phyloP scores from a whole-genome alignment of 371 early-diverging fungal genomes.

The Mortierella sp. region DNA sequence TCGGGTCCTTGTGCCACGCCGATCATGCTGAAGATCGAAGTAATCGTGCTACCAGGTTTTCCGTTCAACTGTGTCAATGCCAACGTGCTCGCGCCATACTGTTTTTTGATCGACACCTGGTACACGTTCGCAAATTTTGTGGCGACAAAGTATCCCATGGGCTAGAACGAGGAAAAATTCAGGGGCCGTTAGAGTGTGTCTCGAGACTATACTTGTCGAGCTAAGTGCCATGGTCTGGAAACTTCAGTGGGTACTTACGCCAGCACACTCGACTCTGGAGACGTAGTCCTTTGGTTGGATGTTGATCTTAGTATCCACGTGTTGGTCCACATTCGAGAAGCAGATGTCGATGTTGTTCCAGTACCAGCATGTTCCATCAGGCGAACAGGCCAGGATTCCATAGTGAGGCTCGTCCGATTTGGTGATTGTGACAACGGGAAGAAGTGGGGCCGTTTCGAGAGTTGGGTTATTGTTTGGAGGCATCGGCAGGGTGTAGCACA shows the following conservation, averaged over 20 bases:
- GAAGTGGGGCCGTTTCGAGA: slow-evolving; percentile 17
- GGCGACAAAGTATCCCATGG: slow-evolving; percentile 44
- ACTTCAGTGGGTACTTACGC: slow-evolving; percentile 34
- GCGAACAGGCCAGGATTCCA: slow-evolving; percentile 46
- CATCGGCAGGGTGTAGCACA: slow-evolving; percentile 53
- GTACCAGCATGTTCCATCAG: slow-evolving; percentile 53
- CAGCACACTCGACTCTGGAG: slow-evolving; percentile 38
- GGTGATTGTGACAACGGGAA: slow-evolving; percentile 47
- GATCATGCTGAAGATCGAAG: slow-evolving; percentile 44
- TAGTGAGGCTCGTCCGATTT: slow-evolving; percentile 38
- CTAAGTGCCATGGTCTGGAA: neutral
- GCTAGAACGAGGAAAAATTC: slow-evolving; percentile 14
- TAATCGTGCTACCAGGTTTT: slow-evolving; percentile 28
- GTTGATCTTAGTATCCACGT: slow-evolving; percentile 34
- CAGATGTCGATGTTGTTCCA: slow-evolving; percentile 53
- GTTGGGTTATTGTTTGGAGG: slow-evolving; percentile 38
- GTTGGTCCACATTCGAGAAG: slow-evolving; percentile 41
- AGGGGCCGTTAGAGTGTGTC: neutral
- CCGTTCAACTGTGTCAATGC: slow-evolving; percentile 22
- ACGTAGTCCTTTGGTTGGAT: slow-evolving; percentile 30
- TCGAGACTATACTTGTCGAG: neutral
- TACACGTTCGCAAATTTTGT: slow-evolving; percentile 31
- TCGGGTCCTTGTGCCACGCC: slow-evolving; percentile 35
- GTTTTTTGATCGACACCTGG: slow-evolving; percentile 38
- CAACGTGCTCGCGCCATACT: slow-evolving; percentile 26